Evolutionary conservation across 2,329 filamentous ascomycete genomes (phyloP).

Genomic region (Penicillium polonicum): DNA sequence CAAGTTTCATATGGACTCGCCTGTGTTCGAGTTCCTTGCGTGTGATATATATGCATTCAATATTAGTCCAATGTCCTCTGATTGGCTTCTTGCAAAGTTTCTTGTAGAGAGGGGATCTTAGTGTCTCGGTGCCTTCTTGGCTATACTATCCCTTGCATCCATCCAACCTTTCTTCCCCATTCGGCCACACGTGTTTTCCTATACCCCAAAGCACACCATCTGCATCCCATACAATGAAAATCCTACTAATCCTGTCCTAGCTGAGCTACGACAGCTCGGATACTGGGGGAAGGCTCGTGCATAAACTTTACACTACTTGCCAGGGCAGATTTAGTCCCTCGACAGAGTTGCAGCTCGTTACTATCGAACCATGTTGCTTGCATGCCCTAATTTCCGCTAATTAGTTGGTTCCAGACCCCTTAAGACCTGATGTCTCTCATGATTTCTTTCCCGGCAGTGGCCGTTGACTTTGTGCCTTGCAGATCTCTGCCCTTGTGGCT

Average conservation of each 20-base stretch:
- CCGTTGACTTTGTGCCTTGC: slow-evolving; percentile 22
- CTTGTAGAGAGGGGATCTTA: slow-evolving; percentile 3
- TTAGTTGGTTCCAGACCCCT: background rate
- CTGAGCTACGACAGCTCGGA: slow-evolving; percentile 10
- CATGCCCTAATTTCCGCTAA: background rate
- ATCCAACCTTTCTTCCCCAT: slow-evolving; percentile 12
- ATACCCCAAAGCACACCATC: background rate
- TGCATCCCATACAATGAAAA: slow-evolving; percentile 5
- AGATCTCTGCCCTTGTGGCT: slow-evolving; percentile 22
- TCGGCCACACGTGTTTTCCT: slow-evolving; percentile 18
- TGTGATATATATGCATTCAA: slow-evolving; percentile 16
- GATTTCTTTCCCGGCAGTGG: slow-evolving; percentile 1
- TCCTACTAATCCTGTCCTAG: background rate
- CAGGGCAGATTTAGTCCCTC: slow-evolving; percentile 2
- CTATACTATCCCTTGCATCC: slow-evolving; percentile 19
- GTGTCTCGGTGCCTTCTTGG: slow-evolving; percentile 1
- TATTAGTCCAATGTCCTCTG: background rate
- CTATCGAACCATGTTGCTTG: slow-evolving; percentile 9
- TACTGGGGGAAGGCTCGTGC: slow-evolving; percentile 9
- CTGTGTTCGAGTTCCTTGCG: slow-evolving; percentile 25
- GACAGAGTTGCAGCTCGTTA: background rate
- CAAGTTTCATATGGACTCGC: slow-evolving; percentile 6
- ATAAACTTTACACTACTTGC: slow-evolving; percentile 16
- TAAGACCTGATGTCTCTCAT: slow-evolving; percentile 20
- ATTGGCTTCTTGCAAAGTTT: slow-evolving; percentile 4